A percentile compares a stretch with the other conserved stretches of the same genome.
Evolutionary conservation across 495 filamentous ascomycete species (phyloP).

Genomic region (Penicillium arizonense): DNA sequence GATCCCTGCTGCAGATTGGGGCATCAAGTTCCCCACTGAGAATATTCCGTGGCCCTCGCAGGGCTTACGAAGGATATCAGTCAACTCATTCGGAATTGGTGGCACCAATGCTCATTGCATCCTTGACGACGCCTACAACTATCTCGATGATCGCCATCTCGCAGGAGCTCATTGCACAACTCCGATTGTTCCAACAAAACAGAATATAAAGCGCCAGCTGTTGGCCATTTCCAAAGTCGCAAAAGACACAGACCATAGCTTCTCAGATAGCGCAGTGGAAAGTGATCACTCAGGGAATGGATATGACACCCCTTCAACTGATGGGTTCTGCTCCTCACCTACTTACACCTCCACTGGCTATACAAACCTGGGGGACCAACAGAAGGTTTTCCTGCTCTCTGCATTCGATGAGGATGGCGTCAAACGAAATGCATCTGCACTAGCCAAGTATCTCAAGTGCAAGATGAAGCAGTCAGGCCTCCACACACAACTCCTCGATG

Average conservation of each 20-base stretch:
- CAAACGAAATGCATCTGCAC: constrained; percentile 19
- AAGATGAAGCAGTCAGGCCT: neutral
- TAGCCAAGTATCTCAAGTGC: constrained; percentile 19
- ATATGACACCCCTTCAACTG: constrained; percentile 11
- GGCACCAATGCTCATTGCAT: constrained; percentile 64
- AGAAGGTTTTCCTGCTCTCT: constrained; percentile 22
- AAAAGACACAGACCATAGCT: neutral
- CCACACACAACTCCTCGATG: constrained; percentile 14
- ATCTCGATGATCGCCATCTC: constrained; percentile 12
- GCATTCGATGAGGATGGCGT: constrained; percentile 34
- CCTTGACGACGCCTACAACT: constrained; percentile 42
- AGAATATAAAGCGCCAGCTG: neutral
- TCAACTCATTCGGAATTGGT: constrained; percentile 62
- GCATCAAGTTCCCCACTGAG: constrained; percentile 15
- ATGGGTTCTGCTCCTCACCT: constrained; percentile 5
- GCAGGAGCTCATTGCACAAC: constrained; percentile 7
- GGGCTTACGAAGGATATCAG: constrained; percentile 48
- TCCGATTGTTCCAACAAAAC: neutral
- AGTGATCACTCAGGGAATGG: constrained; percentile 5
- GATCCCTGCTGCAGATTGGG: constrained; percentile 14
- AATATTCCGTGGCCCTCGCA: constrained; percentile 15
- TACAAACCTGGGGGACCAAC: constrained; percentile 8
- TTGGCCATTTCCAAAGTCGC: neutral
- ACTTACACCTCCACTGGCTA: neutral
- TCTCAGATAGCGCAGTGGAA: constrained; percentile 7